Conservation (phyloP, 2,329 filamentous ascomycete genomes). For the Mycosphaerella sp. region DNA sequence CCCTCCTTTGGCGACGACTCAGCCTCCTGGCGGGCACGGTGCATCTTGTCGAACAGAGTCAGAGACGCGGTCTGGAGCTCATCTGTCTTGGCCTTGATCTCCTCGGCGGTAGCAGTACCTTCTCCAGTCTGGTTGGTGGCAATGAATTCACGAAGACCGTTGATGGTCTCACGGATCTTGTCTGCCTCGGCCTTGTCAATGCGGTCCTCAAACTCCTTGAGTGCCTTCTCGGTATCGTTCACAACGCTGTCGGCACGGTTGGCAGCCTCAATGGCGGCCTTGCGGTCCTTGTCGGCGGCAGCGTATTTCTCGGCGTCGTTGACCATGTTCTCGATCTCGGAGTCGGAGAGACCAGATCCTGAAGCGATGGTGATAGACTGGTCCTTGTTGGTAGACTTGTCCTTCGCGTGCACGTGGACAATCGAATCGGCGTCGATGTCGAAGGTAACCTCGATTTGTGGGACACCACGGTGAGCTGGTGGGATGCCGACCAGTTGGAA, state of each 20-base stretch:
- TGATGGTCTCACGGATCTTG: constrained; percentile 93
- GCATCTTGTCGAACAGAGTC: constrained; percentile 99
- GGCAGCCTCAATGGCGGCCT: constrained; percentile 87
- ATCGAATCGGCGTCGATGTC: constrained; percentile 98
- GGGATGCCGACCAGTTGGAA: constrained; percentile 99
- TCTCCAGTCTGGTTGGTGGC: constrained; percentile 93
- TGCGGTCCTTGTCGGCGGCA: constrained; percentile 93
- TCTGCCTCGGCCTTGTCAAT: constrained; percentile 96
- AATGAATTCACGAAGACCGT: constrained; percentile 70
- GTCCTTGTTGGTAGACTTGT: constrained; percentile 99
- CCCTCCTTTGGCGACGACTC: constrained; percentile 47
- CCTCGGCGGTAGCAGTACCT: constrained; percentile 72
- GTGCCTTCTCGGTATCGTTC: constrained; percentile 96
- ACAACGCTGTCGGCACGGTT: constrained; percentile 95
- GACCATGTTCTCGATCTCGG: constrained; percentile 96
- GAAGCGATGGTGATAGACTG: constrained; percentile 99
- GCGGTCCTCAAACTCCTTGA: constrained; percentile 93
- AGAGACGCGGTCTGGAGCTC: constrained; percentile 93
- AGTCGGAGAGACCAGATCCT: constrained; percentile 89
- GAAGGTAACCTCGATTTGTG: constrained; percentile 96
- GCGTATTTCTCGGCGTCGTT: constrained; percentile 96
- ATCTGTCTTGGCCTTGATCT: constrained; percentile 98
- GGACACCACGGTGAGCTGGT: constrained; percentile 90
- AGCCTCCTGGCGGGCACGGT: constrained; percentile 69
- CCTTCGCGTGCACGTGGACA: constrained; percentile 95